A percentile compares a stretch with the other conserved stretches of the same genome.
phyloP scores from a whole-genome alignment of 345 rosid species.

The Eucalyptus cloeziana region DNA sequence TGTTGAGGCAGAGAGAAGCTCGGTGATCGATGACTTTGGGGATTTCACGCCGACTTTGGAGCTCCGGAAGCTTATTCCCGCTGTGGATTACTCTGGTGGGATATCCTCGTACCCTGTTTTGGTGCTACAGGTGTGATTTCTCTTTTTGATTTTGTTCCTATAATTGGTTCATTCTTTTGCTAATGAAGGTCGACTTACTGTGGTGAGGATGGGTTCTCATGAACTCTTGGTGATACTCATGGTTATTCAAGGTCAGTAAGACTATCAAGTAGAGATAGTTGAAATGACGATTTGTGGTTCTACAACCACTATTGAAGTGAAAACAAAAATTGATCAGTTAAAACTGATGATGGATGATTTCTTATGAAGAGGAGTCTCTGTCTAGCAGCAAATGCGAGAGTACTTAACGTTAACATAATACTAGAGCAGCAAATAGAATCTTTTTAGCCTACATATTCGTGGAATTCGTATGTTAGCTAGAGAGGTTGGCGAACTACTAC shows the following conservation, averaged over 20 bases:
- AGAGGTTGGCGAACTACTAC: too few relatives aligned
- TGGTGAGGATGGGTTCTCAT: neutral
- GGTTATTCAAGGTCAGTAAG: too few relatives aligned
- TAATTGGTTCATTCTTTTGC: neutral
- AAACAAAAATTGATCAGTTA: neutral
- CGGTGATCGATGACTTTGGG: slow-evolving; percentile 42
- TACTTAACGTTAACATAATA: neutral
- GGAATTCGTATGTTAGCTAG: too few relatives aligned
- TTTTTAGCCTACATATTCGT: too few relatives aligned
- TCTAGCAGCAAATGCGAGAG: neutral
- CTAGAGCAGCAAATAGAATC: too few relatives aligned
- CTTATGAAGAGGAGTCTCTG: neutral
- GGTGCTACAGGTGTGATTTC: neutral
- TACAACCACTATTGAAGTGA: neutral
- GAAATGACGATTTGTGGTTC: neutral
- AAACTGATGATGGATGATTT: neutral
- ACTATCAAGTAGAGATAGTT: neutral
- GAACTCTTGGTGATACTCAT: too few relatives aligned
- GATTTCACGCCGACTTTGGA: neutral
- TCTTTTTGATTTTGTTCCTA: neutral
- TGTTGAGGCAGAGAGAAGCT: slow-evolving; percentile 64
- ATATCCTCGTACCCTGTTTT: neutral
- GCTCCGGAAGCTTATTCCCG: neutral
- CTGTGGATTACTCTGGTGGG: slow-evolving; percentile 60
- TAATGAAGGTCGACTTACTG: neutral